Evolutionary conservation across 495 filamentous ascomycete species (phyloP).

Genomic region (Aspergillus ellipticus): DNA sequence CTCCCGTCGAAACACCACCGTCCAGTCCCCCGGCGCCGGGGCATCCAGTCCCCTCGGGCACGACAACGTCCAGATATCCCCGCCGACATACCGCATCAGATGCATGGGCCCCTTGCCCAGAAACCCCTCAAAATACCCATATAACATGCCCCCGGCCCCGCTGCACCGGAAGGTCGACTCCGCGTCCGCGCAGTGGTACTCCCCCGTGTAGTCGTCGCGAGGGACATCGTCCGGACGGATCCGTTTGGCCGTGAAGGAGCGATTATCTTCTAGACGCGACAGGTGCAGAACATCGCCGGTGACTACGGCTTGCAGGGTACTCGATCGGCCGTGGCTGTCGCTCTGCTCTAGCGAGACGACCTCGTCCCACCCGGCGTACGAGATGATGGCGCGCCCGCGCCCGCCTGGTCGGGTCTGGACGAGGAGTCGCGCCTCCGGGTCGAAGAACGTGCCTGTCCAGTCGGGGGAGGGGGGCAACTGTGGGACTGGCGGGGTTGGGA

Average conservation of each 20-base stretch:
- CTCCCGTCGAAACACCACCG: conserved; percentile 23
- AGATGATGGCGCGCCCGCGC: conserved; percentile 17
- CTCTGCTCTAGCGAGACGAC: background rate
- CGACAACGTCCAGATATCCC: conserved; percentile 28
- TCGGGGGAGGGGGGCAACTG: background rate
- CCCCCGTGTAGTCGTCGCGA: conserved; percentile 12
- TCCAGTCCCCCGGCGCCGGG: conserved; percentile 34
- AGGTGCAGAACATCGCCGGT: conserved; percentile 19
- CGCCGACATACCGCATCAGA: conserved; percentile 25
- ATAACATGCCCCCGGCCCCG: conserved; percentile 25
- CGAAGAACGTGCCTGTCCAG: conserved; percentile 28
- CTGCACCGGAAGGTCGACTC: conserved; percentile 29
- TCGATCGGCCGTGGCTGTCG: conserved; percentile 6
- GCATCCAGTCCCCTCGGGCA: conserved; percentile 33
- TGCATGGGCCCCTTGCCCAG: conserved; percentile 24
- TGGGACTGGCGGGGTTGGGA: conserved; percentile 1
- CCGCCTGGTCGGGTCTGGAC: conserved; percentile 17
- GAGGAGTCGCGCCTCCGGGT: conserved; percentile 23
- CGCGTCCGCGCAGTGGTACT: conserved; percentile 25
- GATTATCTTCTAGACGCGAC: conserved; percentile 24
- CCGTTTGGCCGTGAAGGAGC: conserved; percentile 20
- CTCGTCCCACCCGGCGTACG: conserved; percentile 13
- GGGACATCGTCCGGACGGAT: conserved; percentile 4
- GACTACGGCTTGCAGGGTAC: conserved; percentile 15
- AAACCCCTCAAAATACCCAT: conserved; percentile 31